A percentile compares a stretch with the other conserved stretches of the same genome.
Conservation (phyloP, 2,329 filamentous ascomycete genomes). For the Paecilomyces variotii region DNA sequence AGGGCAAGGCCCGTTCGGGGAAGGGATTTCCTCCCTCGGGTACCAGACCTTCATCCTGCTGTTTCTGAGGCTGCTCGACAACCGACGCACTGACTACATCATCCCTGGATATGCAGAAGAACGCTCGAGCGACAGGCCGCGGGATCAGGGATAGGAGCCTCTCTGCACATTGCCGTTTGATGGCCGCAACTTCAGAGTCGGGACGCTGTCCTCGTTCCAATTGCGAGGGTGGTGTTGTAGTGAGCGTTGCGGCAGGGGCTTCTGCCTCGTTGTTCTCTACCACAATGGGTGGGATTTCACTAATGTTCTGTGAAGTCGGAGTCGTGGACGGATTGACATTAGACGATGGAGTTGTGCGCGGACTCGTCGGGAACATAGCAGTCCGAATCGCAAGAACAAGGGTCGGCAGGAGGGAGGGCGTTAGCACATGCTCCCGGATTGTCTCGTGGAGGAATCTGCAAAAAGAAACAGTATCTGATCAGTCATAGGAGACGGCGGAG, state of each 20-base stretch:
- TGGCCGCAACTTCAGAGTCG: constrained; percentile 26
- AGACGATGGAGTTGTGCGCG: constrained; percentile 51
- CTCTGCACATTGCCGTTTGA: constrained; percentile 38
- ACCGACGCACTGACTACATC: constrained; percentile 3
- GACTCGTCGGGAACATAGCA: constrained; percentile 79
- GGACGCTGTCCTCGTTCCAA: constrained; percentile 13
- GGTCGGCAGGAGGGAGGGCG: constrained; percentile 56
- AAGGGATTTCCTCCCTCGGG: constrained; percentile 1
- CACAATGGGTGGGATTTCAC: background rate
- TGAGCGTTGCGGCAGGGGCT: background rate
- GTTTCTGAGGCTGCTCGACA: constrained; percentile 2
- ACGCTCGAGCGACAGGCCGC: constrained; percentile 34
- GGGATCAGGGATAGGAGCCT: constrained; percentile 36
- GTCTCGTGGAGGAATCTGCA: constrained; percentile 38
- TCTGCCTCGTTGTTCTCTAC: background rate
- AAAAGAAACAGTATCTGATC: background rate
- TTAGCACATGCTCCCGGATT: constrained; percentile 54
- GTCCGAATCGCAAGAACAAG: constrained; percentile 56
- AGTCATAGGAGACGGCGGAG: constrained; percentile 1
- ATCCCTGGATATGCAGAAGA: constrained; percentile 30
- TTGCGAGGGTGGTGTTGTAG: constrained; percentile 2
- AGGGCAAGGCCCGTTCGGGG: constrained; percentile 9
- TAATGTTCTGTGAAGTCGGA: constrained; percentile 22
- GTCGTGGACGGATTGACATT: constrained; percentile 15
- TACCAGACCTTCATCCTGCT: constrained; percentile 5